Percentiles rank a stretch among this genome's conserved stretches.
Conservation (phyloP, 2,329 filamentous ascomycete genomes). For the Clarireedia paspali region DNA sequence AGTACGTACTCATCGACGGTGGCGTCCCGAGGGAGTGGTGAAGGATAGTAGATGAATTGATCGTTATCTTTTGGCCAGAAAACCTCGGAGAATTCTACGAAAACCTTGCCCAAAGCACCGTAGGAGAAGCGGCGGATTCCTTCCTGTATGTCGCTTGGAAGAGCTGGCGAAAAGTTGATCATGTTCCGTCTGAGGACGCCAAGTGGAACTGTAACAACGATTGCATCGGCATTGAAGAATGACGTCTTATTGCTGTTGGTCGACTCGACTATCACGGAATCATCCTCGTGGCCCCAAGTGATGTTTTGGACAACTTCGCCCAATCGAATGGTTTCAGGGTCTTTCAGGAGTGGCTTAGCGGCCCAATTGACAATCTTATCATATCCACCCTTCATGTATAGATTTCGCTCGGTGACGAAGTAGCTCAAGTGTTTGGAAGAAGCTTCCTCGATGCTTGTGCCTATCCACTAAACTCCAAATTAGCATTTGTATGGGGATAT, state of each 20-base stretch:
- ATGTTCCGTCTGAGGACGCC: conserved; percentile 34
- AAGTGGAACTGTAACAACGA: conserved; percentile 34
- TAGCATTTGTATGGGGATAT: neutral
- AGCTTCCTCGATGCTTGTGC: conserved; percentile 34
- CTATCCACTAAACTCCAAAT: conserved; percentile 29
- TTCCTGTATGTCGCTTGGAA: conserved; percentile 31
- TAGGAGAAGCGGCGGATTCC: conserved; percentile 34
- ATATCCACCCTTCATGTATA: conserved; percentile 40
- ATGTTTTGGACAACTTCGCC: conserved; percentile 34
- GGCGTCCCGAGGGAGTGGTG: conserved; percentile 28
- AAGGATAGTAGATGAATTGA: conserved; percentile 38
- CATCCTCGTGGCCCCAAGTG: conserved; percentile 30
- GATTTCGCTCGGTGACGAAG: conserved; percentile 36
- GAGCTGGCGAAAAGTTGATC: conserved; percentile 32
- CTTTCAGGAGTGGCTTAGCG: conserved; percentile 30
- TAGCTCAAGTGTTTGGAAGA: conserved; percentile 36
- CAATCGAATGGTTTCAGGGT: conserved; percentile 31
- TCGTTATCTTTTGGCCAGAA: conserved; percentile 39
- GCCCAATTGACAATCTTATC: conserved; percentile 36
- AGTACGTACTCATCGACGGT: conserved; percentile 23
- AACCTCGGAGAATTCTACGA: conserved; percentile 36
- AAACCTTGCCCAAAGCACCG: conserved; percentile 36
- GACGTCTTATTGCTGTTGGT: conserved; percentile 19
- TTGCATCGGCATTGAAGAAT: conserved; percentile 31
- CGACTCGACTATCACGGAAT: conserved; percentile 24